Conservation (phyloP, 305 asterid genomes). For the Solanum hybrid region DNA sequence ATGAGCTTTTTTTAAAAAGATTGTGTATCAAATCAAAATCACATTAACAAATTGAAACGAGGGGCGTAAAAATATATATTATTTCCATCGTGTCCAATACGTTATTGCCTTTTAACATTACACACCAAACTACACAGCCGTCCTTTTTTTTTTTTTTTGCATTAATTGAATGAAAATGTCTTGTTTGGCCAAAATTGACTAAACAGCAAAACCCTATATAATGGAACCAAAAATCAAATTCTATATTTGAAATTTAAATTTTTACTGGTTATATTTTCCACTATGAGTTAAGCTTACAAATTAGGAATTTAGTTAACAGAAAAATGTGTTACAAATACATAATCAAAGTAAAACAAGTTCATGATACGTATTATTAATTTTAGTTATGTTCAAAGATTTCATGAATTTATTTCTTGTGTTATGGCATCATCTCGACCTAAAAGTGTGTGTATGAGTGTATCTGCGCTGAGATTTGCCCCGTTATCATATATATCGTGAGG, state of each 20-base stretch:
- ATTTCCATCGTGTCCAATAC: not conserved
- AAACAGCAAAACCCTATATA: not conserved
- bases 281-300: not conserved
- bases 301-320: too few species aligned
- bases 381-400: not conserved
- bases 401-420: not conserved
- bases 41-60: too few species aligned
- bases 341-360: not conserved
- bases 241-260: not conserved
- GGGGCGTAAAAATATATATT: not conserved
- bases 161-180: not conserved
- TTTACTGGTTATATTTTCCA: not conserved
- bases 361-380: not conserved
- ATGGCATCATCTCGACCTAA: not conserved
- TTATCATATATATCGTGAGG: not conserved
- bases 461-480: rapidly evolving
- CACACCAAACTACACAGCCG: not conserved
- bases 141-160: not conserved
- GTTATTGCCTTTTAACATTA: not conserved
- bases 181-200: not conserved
- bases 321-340: not conserved
- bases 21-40: not conserved
- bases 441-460: not conserved
- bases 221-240: not conserved
- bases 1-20: not conserved